phyloP scores from a whole-genome alignment of 306 rosid genomes.

The Quercus alba region DNA sequence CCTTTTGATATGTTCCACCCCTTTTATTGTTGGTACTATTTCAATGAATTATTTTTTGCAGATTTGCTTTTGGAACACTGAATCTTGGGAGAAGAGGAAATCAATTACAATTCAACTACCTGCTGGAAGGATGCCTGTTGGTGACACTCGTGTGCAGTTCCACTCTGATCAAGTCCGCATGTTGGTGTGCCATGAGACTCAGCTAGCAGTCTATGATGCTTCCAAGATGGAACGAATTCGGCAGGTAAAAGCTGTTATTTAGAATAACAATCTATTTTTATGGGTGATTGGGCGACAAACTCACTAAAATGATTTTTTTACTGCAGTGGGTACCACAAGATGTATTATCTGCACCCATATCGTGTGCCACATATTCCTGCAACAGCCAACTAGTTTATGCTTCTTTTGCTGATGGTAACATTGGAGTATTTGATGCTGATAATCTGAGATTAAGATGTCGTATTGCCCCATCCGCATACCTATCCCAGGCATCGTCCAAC shows the following conservation, averaged over 20 bases:
- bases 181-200: slow-evolving; percentile 54
- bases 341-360: slow-evolving; percentile 62
- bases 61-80: slow-evolving; percentile 65
- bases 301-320: slow-evolving; percentile 7
- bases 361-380: slow-evolving; percentile 75
- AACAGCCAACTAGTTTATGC: slow-evolving; percentile 65
- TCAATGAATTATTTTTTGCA: slow-evolving; percentile 35
- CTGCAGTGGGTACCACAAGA: slow-evolving; percentile 90
- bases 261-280: neutral
- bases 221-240: slow-evolving; percentile 47
- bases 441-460: slow-evolving; percentile 73
- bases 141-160: slow-evolving; percentile 76
- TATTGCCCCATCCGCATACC: slow-evolving; percentile 65
- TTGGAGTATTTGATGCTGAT: slow-evolving; percentile 83
- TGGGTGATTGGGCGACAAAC: neutral
- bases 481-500: slow-evolving; percentile 45
- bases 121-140: slow-evolving; percentile 55
- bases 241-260: slow-evolving; percentile 31
- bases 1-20: no score
- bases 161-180: slow-evolving; percentile 48
- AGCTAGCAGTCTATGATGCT: slow-evolving; percentile 59
- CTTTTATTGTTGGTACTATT: neutral
- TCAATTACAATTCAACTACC: slow-evolving; percentile 45
- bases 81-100: slow-evolving; percentile 54
- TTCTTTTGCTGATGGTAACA: slow-evolving; percentile 63